Percentiles rank a stretch among this genome's conserved stretches.
Evolutionary conservation across 768 basidiomycete species (phyloP).

Genomic region (Rhodotorula kratochvilovae): DNA sequence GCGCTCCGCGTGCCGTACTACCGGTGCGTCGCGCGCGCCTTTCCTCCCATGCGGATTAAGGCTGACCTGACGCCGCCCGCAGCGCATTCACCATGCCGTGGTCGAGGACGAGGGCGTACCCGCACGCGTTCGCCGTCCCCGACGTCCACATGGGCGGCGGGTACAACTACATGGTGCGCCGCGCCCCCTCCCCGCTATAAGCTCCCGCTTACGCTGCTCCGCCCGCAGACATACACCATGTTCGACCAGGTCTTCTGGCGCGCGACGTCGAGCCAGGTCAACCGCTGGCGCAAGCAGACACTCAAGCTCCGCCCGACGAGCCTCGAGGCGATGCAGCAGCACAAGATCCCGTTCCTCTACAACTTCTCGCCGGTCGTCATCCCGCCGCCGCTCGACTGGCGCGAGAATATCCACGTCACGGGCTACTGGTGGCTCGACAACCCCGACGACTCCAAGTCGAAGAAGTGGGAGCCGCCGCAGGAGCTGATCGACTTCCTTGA

Average conservation of each 20-base stretch:
- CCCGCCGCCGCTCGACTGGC: constrained; percentile 94
- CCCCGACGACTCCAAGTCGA: constrained; percentile 72
- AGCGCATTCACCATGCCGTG: constrained; percentile 93
- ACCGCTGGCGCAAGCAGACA: constrained; percentile 78
- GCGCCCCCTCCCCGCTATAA: no score
- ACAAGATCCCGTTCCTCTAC: constrained; percentile 96
- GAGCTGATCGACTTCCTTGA: constrained; percentile 79
- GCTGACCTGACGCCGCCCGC: background rate
- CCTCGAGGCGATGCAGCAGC: constrained; percentile 91
- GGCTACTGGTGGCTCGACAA: constrained; percentile 98
- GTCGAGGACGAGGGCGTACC: constrained; percentile 92
- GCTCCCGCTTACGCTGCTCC: background rate
- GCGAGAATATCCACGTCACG: constrained; percentile 94
- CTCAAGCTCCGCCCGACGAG: constrained; percentile 73
- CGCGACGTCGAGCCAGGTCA: constrained; percentile 87
- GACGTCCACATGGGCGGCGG: constrained; percentile 96
- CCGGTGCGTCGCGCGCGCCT: constrained; percentile 47
- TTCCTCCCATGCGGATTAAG: background rate
- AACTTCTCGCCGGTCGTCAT: constrained; percentile 73
- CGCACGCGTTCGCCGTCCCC: constrained; percentile 92
- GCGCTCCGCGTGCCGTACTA: constrained; percentile 89
- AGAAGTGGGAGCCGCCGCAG: constrained; percentile 75
- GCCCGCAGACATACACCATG: constrained; percentile 63
- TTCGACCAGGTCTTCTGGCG: constrained; percentile 99
- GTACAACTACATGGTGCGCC: constrained; percentile 91